phyloP scores from a whole-genome alignment of 441 rosid genomes.

The Populus trichocarpa region DNA sequence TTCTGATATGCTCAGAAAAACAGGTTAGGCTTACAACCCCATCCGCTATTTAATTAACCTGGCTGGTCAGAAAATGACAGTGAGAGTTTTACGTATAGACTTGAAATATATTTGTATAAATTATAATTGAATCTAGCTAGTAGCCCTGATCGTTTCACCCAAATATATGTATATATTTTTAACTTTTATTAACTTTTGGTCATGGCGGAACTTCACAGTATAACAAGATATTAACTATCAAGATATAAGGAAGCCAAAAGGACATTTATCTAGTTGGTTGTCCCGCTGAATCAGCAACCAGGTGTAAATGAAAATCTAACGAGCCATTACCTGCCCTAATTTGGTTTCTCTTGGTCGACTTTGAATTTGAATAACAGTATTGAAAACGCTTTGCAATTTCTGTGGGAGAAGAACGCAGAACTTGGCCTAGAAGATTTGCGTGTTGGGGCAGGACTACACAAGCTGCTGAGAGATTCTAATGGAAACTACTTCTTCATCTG shows the following conservation, averaged over 20 bases:
- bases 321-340: not conserved
- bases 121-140: not conserved
- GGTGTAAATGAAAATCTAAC: not conserved
- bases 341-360: not conserved
- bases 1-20: not conserved
- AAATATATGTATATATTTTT: no score
- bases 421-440: not conserved
- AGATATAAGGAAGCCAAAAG: no score
- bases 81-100: not conserved
- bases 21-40: not conserved
- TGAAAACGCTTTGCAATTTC: not conserved
- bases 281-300: no score
- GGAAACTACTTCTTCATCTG: conserved; percentile 68
- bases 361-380: not conserved
- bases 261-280: no score
- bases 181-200: not conserved
- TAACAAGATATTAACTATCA: not conserved
- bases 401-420: not conserved
- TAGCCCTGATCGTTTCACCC: not conserved
- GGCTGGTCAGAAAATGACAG: not conserved
- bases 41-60: not conserved
- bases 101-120: no score
- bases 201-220: not conserved
- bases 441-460: conserved; percentile 33
- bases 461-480: conserved; percentile 93